A percentile compares a stretch with the other conserved stretches of the same genome.
These are phyloP conservation scores for Clonostachys chloroleuca DNA, from an alignment of 2,329 filamentous ascomycete species.

Conservation along the genomic window DNA sequence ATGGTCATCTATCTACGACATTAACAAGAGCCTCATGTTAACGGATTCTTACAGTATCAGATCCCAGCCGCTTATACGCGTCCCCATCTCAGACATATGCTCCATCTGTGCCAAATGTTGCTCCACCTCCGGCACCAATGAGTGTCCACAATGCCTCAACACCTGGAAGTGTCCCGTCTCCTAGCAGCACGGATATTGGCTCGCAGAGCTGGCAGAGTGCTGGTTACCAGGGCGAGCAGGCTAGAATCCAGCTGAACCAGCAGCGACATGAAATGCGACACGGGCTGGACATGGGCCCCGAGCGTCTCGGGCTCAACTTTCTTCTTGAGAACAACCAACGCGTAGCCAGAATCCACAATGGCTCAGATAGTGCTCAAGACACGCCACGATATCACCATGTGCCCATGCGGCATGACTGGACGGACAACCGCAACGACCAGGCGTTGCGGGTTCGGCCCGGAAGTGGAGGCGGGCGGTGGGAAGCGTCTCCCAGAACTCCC, in stretches of 20 bases:
- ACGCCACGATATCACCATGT: conserved; percentile 35
- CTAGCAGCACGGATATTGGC: conserved; percentile 15
- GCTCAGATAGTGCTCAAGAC: conserved; percentile 42
- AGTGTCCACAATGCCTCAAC: conserved; percentile 28
- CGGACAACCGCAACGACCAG: conserved; percentile 17
- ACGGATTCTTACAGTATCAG: too few species aligned
- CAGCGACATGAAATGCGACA: conserved; percentile 47
- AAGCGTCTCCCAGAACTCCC: not conserved
- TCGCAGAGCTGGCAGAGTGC: not conserved
- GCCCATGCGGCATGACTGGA: conserved; percentile 48
- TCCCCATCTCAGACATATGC: conserved; percentile 22
- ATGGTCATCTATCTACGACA: too few species aligned
- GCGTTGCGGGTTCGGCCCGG: conserved; percentile 9
- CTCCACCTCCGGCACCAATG: conserved; percentile 5
- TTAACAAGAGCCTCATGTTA: not conserved
- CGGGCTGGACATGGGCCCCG: conserved; percentile 55
- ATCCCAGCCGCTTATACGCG: conserved; percentile 2
- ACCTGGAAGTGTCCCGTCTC: conserved; percentile 29
- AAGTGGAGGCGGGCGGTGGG: not conserved
- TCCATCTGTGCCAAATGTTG: conserved; percentile 9
- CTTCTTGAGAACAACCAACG: conserved; percentile 59
- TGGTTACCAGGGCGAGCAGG: conserved; percentile 1
- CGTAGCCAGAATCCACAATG: conserved; percentile 45
- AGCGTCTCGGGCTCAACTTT: conserved; percentile 70
- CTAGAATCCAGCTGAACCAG: conserved; percentile 28